These are phyloP conservation scores for Vigna reflexopilosa DNA, from an alignment of 306 rosid species.

Conservation along the genomic window DNA sequence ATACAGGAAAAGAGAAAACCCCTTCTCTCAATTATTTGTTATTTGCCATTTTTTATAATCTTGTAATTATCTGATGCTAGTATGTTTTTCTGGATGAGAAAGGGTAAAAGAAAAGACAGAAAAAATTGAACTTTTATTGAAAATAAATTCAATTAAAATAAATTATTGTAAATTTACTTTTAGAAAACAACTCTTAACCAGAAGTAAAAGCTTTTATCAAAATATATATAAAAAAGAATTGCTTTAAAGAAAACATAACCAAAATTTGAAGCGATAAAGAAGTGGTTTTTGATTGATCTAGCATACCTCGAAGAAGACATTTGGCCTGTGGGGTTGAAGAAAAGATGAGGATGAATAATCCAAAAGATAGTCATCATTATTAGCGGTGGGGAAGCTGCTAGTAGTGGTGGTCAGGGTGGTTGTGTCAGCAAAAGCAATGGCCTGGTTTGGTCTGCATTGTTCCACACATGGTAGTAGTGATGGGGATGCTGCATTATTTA, in stretches of 20 bases:
- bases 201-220: too few relatives aligned
- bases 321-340: constrained; percentile 59
- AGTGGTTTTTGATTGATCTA: background rate
- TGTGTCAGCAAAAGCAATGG: constrained; percentile 58
- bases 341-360: constrained; percentile 55
- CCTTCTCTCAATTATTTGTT: background rate
- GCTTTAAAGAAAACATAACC: background rate
- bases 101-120: background rate
- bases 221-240: too few relatives aligned
- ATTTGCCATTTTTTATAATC: background rate
- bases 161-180: too few relatives aligned
- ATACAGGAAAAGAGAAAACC: background rate
- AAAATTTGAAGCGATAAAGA: background rate
- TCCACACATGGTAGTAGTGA: constrained; percentile 48
- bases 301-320: constrained; percentile 58
- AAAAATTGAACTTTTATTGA: background rate
- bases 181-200: background rate
- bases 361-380: constrained; percentile 52
- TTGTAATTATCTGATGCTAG: background rate
- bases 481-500: constrained; percentile 52
- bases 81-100: background rate
- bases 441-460: constrained; percentile 60
- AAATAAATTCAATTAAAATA: too few relatives aligned
- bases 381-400: constrained; percentile 40
- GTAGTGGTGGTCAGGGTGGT: constrained; percentile 27